Evolutionary conservation across 2,329 filamentous ascomycete genomes (phyloP).

Genomic region (Alternaria sp.): DNA sequence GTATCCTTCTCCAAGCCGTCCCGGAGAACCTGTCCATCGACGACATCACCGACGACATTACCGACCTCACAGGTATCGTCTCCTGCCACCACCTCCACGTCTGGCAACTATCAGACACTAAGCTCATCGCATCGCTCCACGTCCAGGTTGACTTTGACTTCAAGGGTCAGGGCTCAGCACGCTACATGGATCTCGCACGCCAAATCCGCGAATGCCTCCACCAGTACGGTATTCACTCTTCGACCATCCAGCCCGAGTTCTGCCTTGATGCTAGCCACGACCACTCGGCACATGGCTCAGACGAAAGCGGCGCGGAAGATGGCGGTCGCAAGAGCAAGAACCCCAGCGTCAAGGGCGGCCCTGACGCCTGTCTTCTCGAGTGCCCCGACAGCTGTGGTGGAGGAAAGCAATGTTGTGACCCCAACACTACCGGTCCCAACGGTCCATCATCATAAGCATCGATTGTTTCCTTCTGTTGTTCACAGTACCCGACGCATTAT

Average conservation of each 20-base stretch:
- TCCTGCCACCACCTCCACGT: constrained; percentile 96
- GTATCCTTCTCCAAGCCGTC: constrained; percentile 92
- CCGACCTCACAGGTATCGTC: constrained; percentile 80
- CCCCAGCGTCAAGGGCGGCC: constrained; percentile 45
- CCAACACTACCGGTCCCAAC: constrained; percentile 35
- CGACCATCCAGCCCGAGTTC: constrained; percentile 95
- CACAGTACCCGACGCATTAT: not conserved
- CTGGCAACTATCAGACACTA: constrained; percentile 96
- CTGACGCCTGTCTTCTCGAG: constrained; percentile 51
- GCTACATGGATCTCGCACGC: constrained; percentile 89
- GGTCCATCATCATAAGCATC: constrained; percentile 17
- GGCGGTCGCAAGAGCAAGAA: constrained; percentile 38
- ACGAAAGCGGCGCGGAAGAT: constrained; percentile 42
- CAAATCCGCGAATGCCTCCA: constrained; percentile 88
- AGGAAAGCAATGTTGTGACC: constrained; percentile 52
- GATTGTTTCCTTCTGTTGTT: not conserved
- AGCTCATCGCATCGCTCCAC: constrained; percentile 91
- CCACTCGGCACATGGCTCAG: constrained; percentile 45
- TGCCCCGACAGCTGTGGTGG: constrained; percentile 53
- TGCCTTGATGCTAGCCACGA: constrained; percentile 54
- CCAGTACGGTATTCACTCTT: constrained; percentile 94
- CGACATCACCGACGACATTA: constrained; percentile 91
- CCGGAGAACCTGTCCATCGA: constrained; percentile 86
- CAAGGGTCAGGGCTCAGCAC: constrained; percentile 74
- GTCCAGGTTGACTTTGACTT: constrained; percentile 92